Percentiles rank a stretch among this genome's conserved stretches.
phyloP scores from a whole-genome alignment of 2,329 filamentous ascomycete species.

The Mollisia scopiformis region DNA sequence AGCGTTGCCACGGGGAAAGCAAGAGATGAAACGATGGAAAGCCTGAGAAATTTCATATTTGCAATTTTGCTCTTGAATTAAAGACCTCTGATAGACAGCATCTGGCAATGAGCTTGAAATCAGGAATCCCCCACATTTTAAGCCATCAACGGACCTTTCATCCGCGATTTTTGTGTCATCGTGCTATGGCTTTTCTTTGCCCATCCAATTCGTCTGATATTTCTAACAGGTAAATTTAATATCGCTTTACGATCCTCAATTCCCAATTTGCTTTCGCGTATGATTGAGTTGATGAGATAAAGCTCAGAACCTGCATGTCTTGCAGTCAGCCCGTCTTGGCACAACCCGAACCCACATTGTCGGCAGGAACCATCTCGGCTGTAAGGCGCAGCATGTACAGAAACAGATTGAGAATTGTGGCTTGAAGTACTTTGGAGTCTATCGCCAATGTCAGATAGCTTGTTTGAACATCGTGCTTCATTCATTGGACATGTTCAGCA shows the following conservation, averaged over 20 bases:
- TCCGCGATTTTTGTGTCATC: background rate
- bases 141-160: background rate
- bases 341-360: background rate
- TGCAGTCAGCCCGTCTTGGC: too few relatives aligned
- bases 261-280: background rate
- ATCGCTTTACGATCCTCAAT: background rate
- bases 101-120: background rate
- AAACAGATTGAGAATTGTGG: background rate
- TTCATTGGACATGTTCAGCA: too few relatives aligned
- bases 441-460: too few relatives aligned
- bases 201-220: background rate
- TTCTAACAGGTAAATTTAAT: background rate
- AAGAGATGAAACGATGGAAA: background rate
- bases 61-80: too few relatives aligned
- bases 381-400: background rate
- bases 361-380: background rate
- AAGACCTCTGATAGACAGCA: background rate
- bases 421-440: background rate
- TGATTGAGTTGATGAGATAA: background rate
- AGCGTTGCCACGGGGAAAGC: background rate
- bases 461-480: too few relatives aligned
- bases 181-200: background rate
- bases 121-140: background rate
- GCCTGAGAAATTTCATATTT: background rate
- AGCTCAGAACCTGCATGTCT: too few relatives aligned